Base-by-base conservation (phyloP, 2,329 filamentous ascomycete genomes). In the Aspergillus sp. region DNA sequence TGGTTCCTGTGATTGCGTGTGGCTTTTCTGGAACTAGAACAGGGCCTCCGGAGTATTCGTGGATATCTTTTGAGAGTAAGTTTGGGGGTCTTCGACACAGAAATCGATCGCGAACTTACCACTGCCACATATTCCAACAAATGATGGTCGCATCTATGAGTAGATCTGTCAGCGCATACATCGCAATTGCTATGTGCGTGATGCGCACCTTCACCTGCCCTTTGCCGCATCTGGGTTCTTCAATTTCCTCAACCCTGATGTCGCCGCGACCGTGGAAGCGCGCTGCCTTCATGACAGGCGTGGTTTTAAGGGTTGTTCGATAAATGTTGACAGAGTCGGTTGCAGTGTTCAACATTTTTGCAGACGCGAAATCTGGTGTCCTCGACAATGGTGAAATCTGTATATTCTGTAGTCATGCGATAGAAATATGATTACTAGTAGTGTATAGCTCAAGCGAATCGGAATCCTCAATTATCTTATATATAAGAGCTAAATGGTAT, bases 1-100 rank as follows among this genome's bases (percentile, higher is more conserved):
- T 78, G 56, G 85, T 82, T 23, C 81, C 77, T 0, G 86, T 89
- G 21, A 89, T 72, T 2, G 80, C 81, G 67, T 90, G 87, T 0
- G 86, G 84, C 19, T 63, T 59, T n/a, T 67, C 62, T 3, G 85
- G 84, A 1, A 81, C 80, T 70, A 85, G 80, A 19, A 76, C 81
- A 13, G 78, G 77, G 1, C 78, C 80, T 15, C 78, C 76, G 32
- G 82, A 73, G 66, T 82, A 86, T 69, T 86, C 83, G 64, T 85
- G 82, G 4, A 84, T 69, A 64, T 84, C 82, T 70, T 69, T 12
- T 3, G 19, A 12, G 23, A n/a, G 6, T 45, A 25, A 51, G 23
- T 36, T 19, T 23, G 3, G 13, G 8, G 30, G 4, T 8, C 21
- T 32, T 21, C 23, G 7, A 28, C n/a, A 12, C 19, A n/a, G 32